A percentile compares a stretch with the other conserved stretches of the same genome.
phyloP scores from a whole-genome alignment of 2,329 filamentous ascomycete genomes.

The Aspergillus pseudonomiae region DNA sequence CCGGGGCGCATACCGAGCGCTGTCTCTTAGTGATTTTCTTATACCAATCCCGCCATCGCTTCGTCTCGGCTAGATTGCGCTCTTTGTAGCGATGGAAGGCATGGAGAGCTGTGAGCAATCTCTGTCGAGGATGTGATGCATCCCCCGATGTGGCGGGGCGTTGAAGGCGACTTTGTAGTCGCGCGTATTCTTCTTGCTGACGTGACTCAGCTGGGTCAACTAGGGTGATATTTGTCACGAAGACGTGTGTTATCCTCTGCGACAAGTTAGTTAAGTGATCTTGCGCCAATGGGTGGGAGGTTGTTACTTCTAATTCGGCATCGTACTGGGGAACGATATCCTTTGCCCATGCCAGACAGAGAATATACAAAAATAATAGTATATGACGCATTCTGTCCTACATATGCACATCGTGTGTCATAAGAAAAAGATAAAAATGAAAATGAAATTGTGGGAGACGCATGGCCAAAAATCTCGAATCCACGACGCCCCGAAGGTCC shows the following conservation, averaged over 20 bases:
- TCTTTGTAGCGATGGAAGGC: conserved; percentile 30
- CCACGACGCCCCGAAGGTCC: neutral
- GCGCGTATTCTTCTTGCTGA: conserved; percentile 16
- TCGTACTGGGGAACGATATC: neutral
- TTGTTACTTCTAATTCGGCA: neutral
- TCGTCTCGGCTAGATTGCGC: conserved; percentile 21
- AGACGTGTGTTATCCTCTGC: conserved; percentile 16
- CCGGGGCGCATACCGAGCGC: conserved; percentile 12
- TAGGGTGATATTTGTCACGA: conserved; percentile 18
- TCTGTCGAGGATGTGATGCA: conserved; percentile 27
- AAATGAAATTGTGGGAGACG: neutral
- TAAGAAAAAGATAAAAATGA: neutral
- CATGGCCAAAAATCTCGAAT: neutral
- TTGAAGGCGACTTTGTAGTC: conserved; percentile 22
- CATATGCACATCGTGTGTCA: neutral
- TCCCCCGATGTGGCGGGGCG: conserved; percentile 21
- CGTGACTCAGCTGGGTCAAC: neutral
- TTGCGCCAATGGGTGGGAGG: neutral
- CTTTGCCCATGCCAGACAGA: conserved; percentile 1
- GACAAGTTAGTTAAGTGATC: too few species aligned
- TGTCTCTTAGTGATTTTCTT: conserved; percentile 24
- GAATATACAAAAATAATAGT: neutral
- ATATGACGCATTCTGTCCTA: neutral
- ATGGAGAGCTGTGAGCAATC: conserved; percentile 31
- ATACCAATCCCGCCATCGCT: conserved; percentile 26